A percentile compares a stretch with the other conserved stretches of the same genome.
These are phyloP conservation scores for Xylaria sp. DNA, from an alignment of 2,329 filamentous ascomycete genomes.

Conservation along the genomic window DNA sequence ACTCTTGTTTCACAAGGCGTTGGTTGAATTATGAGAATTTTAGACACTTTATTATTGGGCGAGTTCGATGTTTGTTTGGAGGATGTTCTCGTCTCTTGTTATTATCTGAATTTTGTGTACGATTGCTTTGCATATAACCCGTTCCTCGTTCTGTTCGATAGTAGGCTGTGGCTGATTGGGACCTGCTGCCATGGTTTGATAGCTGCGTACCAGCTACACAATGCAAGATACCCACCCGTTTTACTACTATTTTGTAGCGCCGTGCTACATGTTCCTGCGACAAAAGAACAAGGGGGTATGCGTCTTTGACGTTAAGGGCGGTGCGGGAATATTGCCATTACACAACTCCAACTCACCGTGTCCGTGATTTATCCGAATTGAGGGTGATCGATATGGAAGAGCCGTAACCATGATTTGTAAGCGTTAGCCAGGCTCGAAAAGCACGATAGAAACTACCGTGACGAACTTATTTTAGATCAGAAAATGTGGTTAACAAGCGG, in stretches of 20 bases:
- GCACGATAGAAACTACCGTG: not conserved
- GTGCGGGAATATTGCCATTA: not conserved
- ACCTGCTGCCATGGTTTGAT: constrained; percentile 1
- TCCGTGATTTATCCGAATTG: not conserved
- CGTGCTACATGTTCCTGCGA: not conserved
- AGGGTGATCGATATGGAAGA: not conserved
- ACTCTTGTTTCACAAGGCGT: constrained; percentile 23
- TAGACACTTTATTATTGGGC: constrained; percentile 14
- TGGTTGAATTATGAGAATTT: constrained; percentile 26
- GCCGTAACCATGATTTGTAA: not conserved
- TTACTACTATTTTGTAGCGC: not conserved
- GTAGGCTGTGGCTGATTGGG: constrained; percentile 10
- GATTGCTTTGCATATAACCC: constrained; percentile 22
- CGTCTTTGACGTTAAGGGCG: not conserved
- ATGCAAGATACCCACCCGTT: constrained; percentile 34
- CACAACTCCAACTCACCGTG: not conserved
- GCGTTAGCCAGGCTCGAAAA: not conserved
- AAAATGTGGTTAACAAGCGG: not conserved
- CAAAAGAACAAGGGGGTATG: not conserved
- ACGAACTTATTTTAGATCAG: too few relatives aligned
- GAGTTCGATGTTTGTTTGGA: constrained; percentile 10
- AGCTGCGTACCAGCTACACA: constrained; percentile 25
- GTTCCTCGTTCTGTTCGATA: constrained; percentile 8
- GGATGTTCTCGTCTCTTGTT: not conserved
- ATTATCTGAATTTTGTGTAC: constrained; percentile 11